Percentiles rank a stretch among this genome's conserved stretches.
These are phyloP conservation scores for Ascosphaera apis DNA, from an alignment of 2,329 filamentous ascomycete genomes.

Conservation along the genomic window DNA sequence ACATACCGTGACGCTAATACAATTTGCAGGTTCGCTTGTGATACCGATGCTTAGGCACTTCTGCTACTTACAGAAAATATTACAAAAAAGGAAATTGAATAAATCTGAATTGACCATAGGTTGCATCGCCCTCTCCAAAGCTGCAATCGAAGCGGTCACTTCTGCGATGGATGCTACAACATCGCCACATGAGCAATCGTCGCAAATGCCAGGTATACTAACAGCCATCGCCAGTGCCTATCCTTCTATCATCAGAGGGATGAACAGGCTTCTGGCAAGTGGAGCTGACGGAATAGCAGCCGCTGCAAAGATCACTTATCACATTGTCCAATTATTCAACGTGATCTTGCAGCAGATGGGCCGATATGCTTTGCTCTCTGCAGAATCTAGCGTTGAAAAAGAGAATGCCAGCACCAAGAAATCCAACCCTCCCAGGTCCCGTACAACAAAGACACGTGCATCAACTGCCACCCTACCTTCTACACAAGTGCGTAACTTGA, in stretches of 20 bases:
- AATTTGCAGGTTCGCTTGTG: constrained; percentile 7
- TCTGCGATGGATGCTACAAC: constrained; percentile 2
- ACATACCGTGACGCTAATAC: no score
- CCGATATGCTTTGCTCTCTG: constrained; percentile 8
- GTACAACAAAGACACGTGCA: constrained; percentile 1
- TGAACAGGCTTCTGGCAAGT: constrained; percentile 10
- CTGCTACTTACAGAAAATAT: constrained; percentile 12
- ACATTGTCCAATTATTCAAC: constrained; percentile 15
- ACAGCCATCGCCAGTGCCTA: constrained; percentile 5
- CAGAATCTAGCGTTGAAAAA: constrained; percentile 1
- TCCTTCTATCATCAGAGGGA: constrained; percentile 9
- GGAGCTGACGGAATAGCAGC: constrained; percentile 4
- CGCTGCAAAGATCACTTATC: constrained; percentile 12
- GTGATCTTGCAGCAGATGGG: constrained; percentile 10
- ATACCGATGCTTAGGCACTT: constrained; percentile 14
- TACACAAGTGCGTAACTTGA: constrained; percentile 5
- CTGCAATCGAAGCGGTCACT: constrained; percentile 9
- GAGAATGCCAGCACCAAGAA: constrained; percentile 4
- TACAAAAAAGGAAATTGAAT: constrained; percentile 12
- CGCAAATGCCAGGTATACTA: constrained; percentile 2
- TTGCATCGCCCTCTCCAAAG: constrained; percentile 11
- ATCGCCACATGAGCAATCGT: constrained; percentile 2
- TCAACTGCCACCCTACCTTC: background rate
- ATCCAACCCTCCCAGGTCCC: constrained; percentile 5
- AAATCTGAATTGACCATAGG: constrained; percentile 8